phyloP scores from a whole-genome alignment of 345 rosid genomes.

The Citrus reticulata region DNA sequence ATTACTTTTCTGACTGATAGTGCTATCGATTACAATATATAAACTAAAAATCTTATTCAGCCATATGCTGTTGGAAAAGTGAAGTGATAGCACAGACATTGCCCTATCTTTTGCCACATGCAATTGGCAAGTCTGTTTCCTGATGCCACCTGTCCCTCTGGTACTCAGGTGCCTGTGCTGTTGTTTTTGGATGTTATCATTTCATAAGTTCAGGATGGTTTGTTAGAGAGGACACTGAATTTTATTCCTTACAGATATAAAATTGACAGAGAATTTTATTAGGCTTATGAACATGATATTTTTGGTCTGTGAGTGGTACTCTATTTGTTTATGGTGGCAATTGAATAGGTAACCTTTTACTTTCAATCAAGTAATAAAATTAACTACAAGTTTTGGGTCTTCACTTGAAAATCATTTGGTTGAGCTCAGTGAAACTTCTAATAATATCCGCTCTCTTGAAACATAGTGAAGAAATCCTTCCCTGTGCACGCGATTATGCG shows the following conservation, averaged over 20 bases:
- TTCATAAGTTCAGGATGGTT: background rate
- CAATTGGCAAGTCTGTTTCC: background rate
- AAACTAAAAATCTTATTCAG: background rate
- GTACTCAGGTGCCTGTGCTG: background rate
- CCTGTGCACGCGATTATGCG: background rate
- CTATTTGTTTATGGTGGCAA: background rate
- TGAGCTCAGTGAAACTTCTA: background rate
- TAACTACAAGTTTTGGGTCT: background rate
- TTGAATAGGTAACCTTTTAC: background rate
- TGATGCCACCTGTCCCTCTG: background rate
- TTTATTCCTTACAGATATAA: background rate
- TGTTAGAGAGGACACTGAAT: background rate
- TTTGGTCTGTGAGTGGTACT: background rate
- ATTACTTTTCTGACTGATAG: background rate
- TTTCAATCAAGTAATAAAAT: background rate
- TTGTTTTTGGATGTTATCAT: background rate
- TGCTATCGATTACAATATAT: background rate
- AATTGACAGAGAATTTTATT: background rate
- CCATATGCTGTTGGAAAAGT: background rate
- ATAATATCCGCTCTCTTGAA: background rate
- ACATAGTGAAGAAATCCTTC: background rate
- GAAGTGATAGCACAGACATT: background rate
- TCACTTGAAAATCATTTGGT: background rate
- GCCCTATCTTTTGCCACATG: background rate
- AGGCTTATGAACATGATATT: background rate